phyloP scores from a whole-genome alignment of 164 flowering plant species.

The Liquidambar formosana region DNA sequence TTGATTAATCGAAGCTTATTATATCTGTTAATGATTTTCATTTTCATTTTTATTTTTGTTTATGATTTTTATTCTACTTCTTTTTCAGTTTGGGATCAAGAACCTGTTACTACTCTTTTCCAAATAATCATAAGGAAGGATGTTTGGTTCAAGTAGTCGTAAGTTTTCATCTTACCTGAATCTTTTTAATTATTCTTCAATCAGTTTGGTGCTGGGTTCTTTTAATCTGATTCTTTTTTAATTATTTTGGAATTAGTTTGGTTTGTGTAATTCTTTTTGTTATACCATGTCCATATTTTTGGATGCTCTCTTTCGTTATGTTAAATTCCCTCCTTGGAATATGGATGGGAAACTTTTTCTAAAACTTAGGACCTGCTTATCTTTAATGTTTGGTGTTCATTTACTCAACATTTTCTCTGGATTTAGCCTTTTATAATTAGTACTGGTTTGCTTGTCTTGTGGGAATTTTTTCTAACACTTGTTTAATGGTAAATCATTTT shows the following conservation, averaged over 20 bases:
- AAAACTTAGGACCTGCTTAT: background rate
- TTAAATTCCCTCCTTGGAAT: background rate
- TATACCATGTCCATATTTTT: background rate
- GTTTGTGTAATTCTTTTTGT: constrained; percentile 3
- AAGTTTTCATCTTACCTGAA: constrained; percentile 17
- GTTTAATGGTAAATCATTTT: constrained; percentile 3
- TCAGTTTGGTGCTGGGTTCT: too few species aligned
- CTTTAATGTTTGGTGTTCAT: background rate
- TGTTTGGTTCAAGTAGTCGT: constrained; percentile 57
- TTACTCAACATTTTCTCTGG: background rate
- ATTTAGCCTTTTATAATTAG: background rate
- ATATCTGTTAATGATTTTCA: too few species aligned
- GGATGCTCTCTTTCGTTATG: background rate
- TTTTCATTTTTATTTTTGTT: too few species aligned
- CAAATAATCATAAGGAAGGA: constrained; percentile 15
- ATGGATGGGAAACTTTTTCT: background rate
- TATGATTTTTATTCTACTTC: background rate
- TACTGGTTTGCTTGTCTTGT: background rate
- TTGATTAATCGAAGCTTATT: background rate
- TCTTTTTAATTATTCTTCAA: background rate
- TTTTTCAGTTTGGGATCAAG: constrained; percentile 15
- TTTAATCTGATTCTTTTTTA: background rate
- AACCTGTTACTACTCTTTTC: background rate
- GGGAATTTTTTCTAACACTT: background rate
- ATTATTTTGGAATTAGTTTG: background rate